Percentiles rank a stretch among this genome's conserved stretches.
Conservation (phyloP, 2,329 filamentous ascomycete species). For the Aspergillus ruber region DNA sequence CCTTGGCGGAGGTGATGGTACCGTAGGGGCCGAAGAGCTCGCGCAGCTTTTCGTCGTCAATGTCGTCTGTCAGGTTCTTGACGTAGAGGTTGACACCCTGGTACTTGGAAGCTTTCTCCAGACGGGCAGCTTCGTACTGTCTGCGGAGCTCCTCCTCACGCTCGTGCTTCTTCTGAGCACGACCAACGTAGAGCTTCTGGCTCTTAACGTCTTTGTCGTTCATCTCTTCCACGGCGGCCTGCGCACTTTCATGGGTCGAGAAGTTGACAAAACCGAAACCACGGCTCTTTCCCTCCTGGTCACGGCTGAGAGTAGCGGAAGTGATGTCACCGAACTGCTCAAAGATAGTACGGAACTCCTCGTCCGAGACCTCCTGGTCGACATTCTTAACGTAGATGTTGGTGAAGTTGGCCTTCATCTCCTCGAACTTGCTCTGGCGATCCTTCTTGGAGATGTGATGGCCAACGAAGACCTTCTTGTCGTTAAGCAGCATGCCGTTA, state of each 20-base stretch:
- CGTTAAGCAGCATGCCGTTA: constrained; percentile 98
- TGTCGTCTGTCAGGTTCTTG: constrained; percentile 95
- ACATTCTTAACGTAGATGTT: constrained; percentile 99
- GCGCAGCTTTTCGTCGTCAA: constrained; percentile 96
- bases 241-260: constrained; percentile 80
- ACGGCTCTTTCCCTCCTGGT: constrained; percentile 84
- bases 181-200: constrained; percentile 94
- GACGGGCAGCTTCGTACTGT: constrained; percentile 94
- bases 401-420: constrained; percentile 99
- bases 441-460: constrained; percentile 99
- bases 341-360: constrained; percentile 90
- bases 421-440: constrained; percentile 99
- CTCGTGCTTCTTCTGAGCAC: constrained; percentile 99
- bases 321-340: constrained; percentile 91
- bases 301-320: constrained; percentile 86
- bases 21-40: constrained; percentile 87
- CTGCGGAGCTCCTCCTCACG: constrained; percentile 98
- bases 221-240: constrained; percentile 80
- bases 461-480: constrained; percentile 99
- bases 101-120: constrained; percentile 99
- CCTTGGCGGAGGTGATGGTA: constrained; percentile 96
- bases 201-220: constrained; percentile 88
- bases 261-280: constrained; percentile 97
- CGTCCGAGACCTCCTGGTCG: constrained; percentile 72
- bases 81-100: constrained; percentile 99